phyloP scores from a whole-genome alignment of 2,329 filamentous ascomycete genomes.

The Orbilia quercus region DNA sequence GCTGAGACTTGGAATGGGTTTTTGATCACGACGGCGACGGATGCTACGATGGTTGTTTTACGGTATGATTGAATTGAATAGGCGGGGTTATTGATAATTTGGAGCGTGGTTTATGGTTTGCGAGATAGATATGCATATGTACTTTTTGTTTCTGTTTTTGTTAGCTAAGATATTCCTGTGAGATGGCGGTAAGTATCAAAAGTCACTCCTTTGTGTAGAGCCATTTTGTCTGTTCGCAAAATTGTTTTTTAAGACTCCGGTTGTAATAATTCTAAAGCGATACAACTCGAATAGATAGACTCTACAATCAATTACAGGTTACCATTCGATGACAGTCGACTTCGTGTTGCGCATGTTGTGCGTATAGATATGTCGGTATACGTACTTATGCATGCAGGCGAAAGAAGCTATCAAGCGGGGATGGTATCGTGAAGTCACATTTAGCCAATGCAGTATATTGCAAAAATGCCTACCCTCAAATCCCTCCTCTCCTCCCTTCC shows the following conservation, averaged over 20 bases:
- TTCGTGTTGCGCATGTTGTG: constrained; percentile 1
- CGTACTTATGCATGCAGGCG: not conserved
- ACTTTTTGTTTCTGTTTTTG: too few relatives aligned
- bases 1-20: constrained; percentile 55
- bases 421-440: too few relatives aligned
- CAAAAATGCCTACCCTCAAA: constrained; percentile 21
- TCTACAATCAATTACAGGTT: not conserved
- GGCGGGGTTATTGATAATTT: not conserved
- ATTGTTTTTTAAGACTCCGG: too few relatives aligned
- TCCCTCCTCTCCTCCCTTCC: constrained; percentile 22
- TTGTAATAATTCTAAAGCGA: too few relatives aligned
- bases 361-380: not conserved
- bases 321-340: not conserved
- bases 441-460: too few relatives aligned
- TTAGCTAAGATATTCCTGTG: too few relatives aligned
- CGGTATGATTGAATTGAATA: constrained; percentile 40
- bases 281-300: not conserved
- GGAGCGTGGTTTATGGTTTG: not conserved
- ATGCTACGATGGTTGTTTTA: constrained; percentile 52
- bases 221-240: too few relatives aligned
- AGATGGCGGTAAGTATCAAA: too few relatives aligned
- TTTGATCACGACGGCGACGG: constrained; percentile 41
- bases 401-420: not conserved
- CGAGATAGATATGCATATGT: too few relatives aligned
- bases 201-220: too few relatives aligned